phyloP scores from a whole-genome alignment of 2,329 filamentous ascomycete species.

The Alternaria atra region DNA sequence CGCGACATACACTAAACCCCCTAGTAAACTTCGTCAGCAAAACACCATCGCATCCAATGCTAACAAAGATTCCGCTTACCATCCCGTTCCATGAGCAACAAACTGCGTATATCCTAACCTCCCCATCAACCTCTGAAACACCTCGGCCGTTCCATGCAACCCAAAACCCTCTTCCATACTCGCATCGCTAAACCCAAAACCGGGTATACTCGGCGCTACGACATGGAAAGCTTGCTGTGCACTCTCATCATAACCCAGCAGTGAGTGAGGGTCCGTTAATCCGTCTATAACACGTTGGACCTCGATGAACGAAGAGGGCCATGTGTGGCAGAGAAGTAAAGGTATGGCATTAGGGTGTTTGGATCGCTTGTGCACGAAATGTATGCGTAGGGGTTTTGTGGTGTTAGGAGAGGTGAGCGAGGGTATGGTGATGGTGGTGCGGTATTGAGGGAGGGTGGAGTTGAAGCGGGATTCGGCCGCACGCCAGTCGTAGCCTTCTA shows the following conservation, averaged over 20 bases:
- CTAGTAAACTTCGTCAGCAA: constrained; percentile 26
- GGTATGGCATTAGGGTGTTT: constrained; percentile 65
- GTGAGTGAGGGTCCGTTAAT: constrained; percentile 63
- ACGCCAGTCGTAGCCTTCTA: constrained; percentile 73
- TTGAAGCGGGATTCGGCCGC: constrained; percentile 68
- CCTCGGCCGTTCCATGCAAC: constrained; percentile 62
- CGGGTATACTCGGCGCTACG: constrained; percentile 72
- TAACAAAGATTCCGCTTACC: constrained; percentile 39
- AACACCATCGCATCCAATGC: not conserved
- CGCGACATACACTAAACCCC: constrained; percentile 55
- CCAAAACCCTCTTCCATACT: constrained; percentile 61
- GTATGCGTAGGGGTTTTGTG: constrained; percentile 61
- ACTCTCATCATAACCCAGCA: constrained; percentile 32
- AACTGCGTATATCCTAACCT: constrained; percentile 68
- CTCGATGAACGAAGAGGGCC: constrained; percentile 71
- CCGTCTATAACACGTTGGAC: constrained; percentile 64
- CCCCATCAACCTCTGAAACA: constrained; percentile 68
- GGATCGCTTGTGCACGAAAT: constrained; percentile 71
- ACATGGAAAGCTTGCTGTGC: constrained; percentile 65
- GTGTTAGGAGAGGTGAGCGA: constrained; percentile 21
- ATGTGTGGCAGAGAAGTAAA: constrained; percentile 71
- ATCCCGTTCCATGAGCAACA: constrained; percentile 64
- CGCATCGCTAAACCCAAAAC: constrained; percentile 73
- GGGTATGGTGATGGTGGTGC: constrained; percentile 61
- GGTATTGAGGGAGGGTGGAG: constrained; percentile 68